Percentiles rank a stretch among this genome's conserved stretches.
Conservation (phyloP, 148 eudicot genomes). For the Silene latifolia region DNA sequence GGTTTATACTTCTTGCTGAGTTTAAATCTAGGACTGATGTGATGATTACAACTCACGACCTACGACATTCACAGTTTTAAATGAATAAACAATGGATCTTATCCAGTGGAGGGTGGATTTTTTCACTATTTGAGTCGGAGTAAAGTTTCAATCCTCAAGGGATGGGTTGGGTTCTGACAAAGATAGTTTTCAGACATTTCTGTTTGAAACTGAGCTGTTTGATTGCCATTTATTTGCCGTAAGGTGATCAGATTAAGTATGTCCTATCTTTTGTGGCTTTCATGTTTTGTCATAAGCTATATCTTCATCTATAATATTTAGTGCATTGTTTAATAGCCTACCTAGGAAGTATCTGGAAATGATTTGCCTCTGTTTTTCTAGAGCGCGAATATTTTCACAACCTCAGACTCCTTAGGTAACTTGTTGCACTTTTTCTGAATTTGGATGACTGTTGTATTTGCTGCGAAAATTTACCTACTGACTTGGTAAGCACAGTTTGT, state of each 20-base stretch:
- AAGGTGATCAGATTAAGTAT: too few relatives aligned
- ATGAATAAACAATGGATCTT: not conserved
- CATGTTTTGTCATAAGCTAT: too few relatives aligned
- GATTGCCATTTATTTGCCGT: too few relatives aligned
- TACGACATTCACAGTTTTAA: not conserved
- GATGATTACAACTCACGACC: not conserved
- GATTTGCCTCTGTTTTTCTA: not conserved
- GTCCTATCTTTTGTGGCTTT: too few relatives aligned
- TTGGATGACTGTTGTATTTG: not conserved
- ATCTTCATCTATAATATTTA: not conserved
- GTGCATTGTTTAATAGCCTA: not conserved
- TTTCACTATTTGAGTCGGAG: not conserved
- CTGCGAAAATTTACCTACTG: not conserved
- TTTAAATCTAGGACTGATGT: not conserved
- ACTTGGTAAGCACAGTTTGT: not conserved
- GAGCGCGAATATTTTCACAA: not conserved
- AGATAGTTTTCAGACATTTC: too few relatives aligned
- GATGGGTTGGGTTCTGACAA: too few relatives aligned
- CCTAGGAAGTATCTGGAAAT: not conserved
- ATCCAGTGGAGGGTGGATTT: not conserved
- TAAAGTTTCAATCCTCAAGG: not conserved
- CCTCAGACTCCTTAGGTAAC: not conserved
- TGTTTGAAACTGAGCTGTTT: too few relatives aligned
- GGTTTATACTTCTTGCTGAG: too few relatives aligned
- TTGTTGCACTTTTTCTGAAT: not conserved